These are phyloP conservation scores for Lactifluus hygrophoroides DNA, from an alignment of 768 basidiomycete genomes.

Conservation along the genomic window DNA sequence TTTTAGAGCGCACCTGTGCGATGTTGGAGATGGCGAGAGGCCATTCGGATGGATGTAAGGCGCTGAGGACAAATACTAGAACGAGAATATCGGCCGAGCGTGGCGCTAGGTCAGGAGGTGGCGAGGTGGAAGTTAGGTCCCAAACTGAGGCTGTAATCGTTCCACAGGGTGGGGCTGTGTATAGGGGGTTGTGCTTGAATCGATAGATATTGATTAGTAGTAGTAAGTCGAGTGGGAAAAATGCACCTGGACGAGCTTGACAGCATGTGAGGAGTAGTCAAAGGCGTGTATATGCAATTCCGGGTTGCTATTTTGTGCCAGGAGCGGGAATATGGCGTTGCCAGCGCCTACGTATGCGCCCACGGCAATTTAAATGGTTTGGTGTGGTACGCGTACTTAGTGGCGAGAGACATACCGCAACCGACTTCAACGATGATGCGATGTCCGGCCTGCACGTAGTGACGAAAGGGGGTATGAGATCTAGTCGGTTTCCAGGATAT, in stretches of 20 bases:
- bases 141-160: conserved; percentile 75
- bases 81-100: conserved; percentile 79
- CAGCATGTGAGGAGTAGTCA: conserved; percentile 85
- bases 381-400: neutral
- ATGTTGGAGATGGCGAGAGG: conserved; percentile 70
- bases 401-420: conserved; percentile 49
- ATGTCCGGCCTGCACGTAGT: conserved; percentile 56
- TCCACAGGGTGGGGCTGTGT: conserved; percentile 57
- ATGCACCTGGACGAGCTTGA: conserved; percentile 79
- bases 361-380: neutral
- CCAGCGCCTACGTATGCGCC: conserved; percentile 63
- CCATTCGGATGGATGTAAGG: conserved; percentile 94
- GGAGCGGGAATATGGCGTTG: conserved; percentile 87
- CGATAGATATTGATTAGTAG: neutral
- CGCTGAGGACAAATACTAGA: conserved; percentile 91
- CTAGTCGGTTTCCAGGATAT: neutral
- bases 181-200: conserved; percentile 68
- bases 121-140: conserved; percentile 68
- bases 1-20: conserved; percentile 43
- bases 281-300: conserved; percentile 67
- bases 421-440: conserved; percentile 80
- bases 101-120: conserved; percentile 57
- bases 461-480: neutral
- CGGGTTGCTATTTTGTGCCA: conserved; percentile 78
- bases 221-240: too few species aligned